Base-by-base conservation (phyloP, 805 yeast genomes). In the Clavispora phyllophila region DNA sequence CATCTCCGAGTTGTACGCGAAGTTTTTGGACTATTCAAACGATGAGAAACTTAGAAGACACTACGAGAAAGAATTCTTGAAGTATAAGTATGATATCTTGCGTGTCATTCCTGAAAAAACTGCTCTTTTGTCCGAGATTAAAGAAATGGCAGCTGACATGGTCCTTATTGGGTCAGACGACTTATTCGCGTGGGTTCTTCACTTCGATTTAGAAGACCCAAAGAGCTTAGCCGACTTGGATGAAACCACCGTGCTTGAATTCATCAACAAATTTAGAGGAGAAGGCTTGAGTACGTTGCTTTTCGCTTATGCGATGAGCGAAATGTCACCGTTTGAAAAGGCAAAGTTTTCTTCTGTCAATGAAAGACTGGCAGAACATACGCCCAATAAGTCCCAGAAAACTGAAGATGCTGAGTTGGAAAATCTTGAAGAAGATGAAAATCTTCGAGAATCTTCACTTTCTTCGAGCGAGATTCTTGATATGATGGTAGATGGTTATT, bases 121-220 rank as follows among this genome's bases (percentile, higher is more conserved):
- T 3, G 45, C 43, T 2, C 53, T 74, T 22, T 65, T 66, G 9
- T 51, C 53, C 1, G 72, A 75, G 22, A 63, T 89, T 4, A 65
- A 66, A 35, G 78, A 75, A 9, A 71, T 79, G 73, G 78, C 79
- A 0, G 81, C 79, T 12, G 95, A 84, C 27, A 78, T 90, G 82
- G 78, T 89, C 3, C 64, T 83, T 13, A 78, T 91, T 13, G 75
- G 78, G 31, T 77, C 82, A 18, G 72, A 74, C 1, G 79, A 80
- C 5, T 68, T 76, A 28, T 65, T 75, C 24, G 87, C 89, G 1
- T 90, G 96, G 96, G 70, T 73, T 29, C 55, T 82, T 9, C 79
- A 78, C 54, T 76, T 88, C 44, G 93, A 89, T 49, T 84, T 91
- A 84, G 51, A 66, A 20, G 96, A 89, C 59, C 73, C 72, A 7